Evolutionary conservation across 2,329 filamentous ascomycete species (phyloP).

Genomic region (Paracamarosporium sp.): DNA sequence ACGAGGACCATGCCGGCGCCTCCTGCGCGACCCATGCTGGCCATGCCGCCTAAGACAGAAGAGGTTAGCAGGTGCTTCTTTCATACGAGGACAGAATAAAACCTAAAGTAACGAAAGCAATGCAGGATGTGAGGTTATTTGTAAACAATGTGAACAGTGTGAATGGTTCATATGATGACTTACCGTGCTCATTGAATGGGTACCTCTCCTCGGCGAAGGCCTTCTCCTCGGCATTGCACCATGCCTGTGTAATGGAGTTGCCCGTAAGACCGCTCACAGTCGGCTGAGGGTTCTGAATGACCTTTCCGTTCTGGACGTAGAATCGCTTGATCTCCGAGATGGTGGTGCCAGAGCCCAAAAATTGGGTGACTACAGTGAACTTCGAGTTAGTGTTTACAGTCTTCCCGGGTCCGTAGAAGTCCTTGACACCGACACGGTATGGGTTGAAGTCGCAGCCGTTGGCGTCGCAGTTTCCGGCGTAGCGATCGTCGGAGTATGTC

Average conservation of each 20-base stretch:
- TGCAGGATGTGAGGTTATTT: too few relatives aligned
- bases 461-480: constrained; percentile 66
- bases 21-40: constrained; percentile 24
- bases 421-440: constrained; percentile 66
- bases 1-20: constrained; percentile 65
- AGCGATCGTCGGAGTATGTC: constrained; percentile 59
- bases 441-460: constrained; percentile 59
- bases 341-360: constrained; percentile 47
- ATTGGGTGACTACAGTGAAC: constrained; percentile 57
- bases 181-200: constrained; percentile 59
- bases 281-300: constrained; percentile 52
- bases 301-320: constrained; percentile 55
- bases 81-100: too few relatives aligned
- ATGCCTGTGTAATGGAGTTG: constrained; percentile 59
- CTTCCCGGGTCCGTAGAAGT: constrained; percentile 64
- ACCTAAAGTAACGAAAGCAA: too few relatives aligned
- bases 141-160: too few relatives aligned
- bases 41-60: constrained; percentile 1
- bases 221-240: constrained; percentile 61
- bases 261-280: constrained; percentile 56
- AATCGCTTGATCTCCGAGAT: constrained; percentile 51
- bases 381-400: constrained; percentile 42
- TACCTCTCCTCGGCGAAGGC: constrained; percentile 62
- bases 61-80: too few relatives aligned
- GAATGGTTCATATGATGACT: too few relatives aligned